Percentiles rank a stretch among this genome's conserved stretches.
phyloP scores from a whole-genome alignment of 306 rosid species.

The Erythrophleum fordii region DNA sequence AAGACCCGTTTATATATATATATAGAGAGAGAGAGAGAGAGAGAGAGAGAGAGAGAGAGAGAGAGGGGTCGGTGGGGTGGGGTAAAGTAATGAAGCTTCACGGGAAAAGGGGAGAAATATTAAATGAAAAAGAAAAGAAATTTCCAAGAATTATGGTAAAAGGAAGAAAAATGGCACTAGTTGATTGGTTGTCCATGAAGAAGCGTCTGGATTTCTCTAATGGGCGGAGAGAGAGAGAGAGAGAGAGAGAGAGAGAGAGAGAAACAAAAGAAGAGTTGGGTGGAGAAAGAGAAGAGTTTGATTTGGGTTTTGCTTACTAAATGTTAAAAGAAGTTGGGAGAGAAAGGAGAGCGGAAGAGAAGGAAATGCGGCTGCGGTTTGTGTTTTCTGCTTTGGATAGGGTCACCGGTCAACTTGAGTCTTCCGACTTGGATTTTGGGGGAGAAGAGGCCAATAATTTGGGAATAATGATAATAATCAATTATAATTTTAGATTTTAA shows the following conservation, averaged over 20 bases:
- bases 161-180: slow-evolving; percentile 31
- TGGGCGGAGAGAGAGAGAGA: background rate
- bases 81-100: slow-evolving; percentile 11
- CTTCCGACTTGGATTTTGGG: background rate
- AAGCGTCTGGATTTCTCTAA: slow-evolving; percentile 38
- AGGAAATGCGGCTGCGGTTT: slow-evolving; percentile 34
- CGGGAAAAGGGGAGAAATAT: background rate
- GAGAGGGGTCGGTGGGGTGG: background rate
- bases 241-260: background rate
- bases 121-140: background rate
- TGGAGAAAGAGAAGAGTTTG: background rate
- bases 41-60: background rate
- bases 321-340: background rate
- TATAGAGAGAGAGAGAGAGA: background rate
- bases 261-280: background rate
- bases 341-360: background rate
- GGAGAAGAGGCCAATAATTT: background rate
- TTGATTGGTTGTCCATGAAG: slow-evolving; percentile 35
- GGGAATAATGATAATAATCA: no score
- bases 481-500: no score
- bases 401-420: background rate
- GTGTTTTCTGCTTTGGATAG: background rate
- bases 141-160: background rate
- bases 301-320: slow-evolving; percentile 31
- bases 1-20: background rate